Conservation (phyloP, 495 filamentous ascomycete species). For the Aspergillus sclerotiicarbonarius region DNA sequence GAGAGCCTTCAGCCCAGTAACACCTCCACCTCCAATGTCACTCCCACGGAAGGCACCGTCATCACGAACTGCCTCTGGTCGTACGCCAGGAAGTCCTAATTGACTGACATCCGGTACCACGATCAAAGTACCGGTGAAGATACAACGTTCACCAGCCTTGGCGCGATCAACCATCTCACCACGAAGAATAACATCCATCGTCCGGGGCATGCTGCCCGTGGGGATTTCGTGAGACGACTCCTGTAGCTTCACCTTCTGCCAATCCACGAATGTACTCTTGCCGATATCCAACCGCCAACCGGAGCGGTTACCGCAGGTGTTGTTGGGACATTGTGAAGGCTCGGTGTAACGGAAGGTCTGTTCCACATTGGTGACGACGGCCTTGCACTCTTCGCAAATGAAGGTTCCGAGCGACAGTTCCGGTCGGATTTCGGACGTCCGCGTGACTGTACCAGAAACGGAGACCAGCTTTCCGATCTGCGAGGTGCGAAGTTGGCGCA, state of each 20-base stretch:
- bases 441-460: conserved; percentile 92
- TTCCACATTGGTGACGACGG: conserved; percentile 83
- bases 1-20: conserved; percentile 84
- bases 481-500: conserved; percentile 84
- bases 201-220: conserved; percentile 97
- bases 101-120: conserved; percentile 97
- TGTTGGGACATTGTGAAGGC: conserved; percentile 90
- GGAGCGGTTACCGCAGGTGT: conserved; percentile 81
- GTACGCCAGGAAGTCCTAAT: conserved; percentile 82
- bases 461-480: conserved; percentile 91
- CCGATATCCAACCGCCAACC: conserved; percentile 95
- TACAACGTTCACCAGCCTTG: conserved; percentile 96
- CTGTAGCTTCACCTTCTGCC: conserved; percentile 97
- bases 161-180: conserved; percentile 97
- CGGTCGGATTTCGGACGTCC: conserved; percentile 94
- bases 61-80: conserved; percentile 83
- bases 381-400: conserved; percentile 80
- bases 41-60: conserved; percentile 69
- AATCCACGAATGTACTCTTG: conserved; percentile 97
- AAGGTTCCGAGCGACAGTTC: conserved; percentile 93
- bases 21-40: conserved; percentile 78
- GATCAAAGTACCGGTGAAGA: conserved; percentile 95
- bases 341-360: conserved; percentile 98
- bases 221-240: conserved; percentile 98
- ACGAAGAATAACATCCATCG: conserved; percentile 95